Evolutionary conservation across 2,329 filamentous ascomycete genomes (phyloP), one percentile per base, ranked within the genome.

Genomic region (Trichoderma pleuroti): DNA sequence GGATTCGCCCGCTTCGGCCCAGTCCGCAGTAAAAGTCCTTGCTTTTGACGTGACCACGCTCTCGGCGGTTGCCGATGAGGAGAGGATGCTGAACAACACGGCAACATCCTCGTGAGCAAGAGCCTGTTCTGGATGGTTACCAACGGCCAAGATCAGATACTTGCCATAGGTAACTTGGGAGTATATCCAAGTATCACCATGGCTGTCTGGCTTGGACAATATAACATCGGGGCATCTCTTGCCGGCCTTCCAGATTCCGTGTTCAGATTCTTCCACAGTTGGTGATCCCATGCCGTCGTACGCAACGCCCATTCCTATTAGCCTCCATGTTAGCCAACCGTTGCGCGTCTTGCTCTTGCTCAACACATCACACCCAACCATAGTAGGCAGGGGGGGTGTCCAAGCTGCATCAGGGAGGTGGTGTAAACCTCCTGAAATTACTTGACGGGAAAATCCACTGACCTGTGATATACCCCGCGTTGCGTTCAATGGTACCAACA

Each of bases 381-480:
- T 10, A 6, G 39, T 14, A n/a, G 39, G 30, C 28, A 63, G 6
- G 60, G 21, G 21, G 39, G 30, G 30, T 28, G n/a, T 26, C 14
- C 21, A 26, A 21, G 46, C 28, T 65, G 12, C 62, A 21, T 36
- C 39, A 11, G 62, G 62, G 46, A 65, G 46, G 62, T 52, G 46
- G 21, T 32, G 21, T 36, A 21, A 24, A 18, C 36, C 61, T 28
- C 52, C 16, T 60, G 21, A 11, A 32, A 49, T 49, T 28, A 18
- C 18, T n/a, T 32, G 9, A 59, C 10, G 52, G 28, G 11, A 30
- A 46, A 42, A 10, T 32, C 7, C 21, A 70, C 76, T 71, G 75
- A 80, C 83, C 83, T 7, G 83, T 85, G 59, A 86, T 86, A 71
- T 83, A 85, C 1, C 80, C 83, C 0, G 84, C 83, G 56, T 85